Evolutionary conservation across 2,329 filamentous ascomycete species (phyloP).

Genomic region (Aspergillus viridinutans): DNA sequence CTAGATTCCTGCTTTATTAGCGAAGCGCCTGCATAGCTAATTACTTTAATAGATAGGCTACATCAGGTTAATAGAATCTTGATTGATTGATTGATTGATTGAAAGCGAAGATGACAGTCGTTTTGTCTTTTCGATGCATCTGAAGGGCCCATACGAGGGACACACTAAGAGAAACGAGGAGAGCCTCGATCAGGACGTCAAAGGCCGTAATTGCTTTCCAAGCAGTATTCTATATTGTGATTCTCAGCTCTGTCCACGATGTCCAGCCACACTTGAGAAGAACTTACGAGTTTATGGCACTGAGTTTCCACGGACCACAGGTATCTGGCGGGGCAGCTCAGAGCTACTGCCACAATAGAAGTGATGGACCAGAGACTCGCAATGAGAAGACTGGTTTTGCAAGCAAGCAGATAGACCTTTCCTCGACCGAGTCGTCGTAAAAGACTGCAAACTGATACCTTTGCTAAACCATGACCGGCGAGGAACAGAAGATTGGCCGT

Average conservation of each 20-base stretch:
- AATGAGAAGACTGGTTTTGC: conserved; percentile 7
- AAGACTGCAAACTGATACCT: conserved; percentile 25
- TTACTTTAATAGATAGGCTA: no score
- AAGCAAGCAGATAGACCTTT: conserved; percentile 12
- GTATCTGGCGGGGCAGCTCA: not conserved
- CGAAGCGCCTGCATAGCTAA: no score
- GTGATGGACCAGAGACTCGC: conserved; percentile 18
- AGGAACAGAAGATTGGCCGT: conserved; percentile 23
- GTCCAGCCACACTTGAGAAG: conserved; percentile 1
- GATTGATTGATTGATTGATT: no score
- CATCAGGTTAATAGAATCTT: no score
- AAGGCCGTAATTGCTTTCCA: conserved; percentile 40
- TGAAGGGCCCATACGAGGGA: conserved; percentile 22
- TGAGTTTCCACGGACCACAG: not conserved
- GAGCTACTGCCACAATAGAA: conserved; percentile 15
- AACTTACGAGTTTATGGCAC: conserved; percentile 5
- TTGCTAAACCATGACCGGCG: conserved; percentile 22
- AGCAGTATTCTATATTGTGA: conserved; percentile 7
- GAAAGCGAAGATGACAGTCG: conserved; percentile 15
- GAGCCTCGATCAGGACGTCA: conserved; percentile 30
- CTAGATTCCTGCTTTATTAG: no score
- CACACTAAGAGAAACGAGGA: conserved; percentile 16
- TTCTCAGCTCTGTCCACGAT: no score
- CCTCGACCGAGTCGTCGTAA: conserved; percentile 23
- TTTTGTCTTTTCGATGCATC: conserved; percentile 14